These are phyloP conservation scores for Castanospermum australe DNA, from an alignment of 306 rosid species.

Conservation along the genomic window DNA sequence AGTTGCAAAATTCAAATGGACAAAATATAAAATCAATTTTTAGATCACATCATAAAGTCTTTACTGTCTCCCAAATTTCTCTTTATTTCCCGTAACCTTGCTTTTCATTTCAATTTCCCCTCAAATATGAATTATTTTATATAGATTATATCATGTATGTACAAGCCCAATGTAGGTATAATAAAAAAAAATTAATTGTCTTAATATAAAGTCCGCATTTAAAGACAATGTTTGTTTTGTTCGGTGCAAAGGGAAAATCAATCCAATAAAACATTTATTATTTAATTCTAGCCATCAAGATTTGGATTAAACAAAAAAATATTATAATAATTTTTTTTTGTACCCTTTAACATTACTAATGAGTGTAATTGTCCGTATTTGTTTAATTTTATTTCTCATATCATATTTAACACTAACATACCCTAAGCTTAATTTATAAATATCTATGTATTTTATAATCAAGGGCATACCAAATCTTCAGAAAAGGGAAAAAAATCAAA, in stretches of 20 bases:
- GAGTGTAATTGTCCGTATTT: too few relatives aligned
- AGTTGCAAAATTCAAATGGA: slow-evolving; percentile 30
- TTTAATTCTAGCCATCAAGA: not conserved
- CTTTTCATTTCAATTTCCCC: not conserved
- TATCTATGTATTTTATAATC: not conserved
- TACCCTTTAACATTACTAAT: not conserved
- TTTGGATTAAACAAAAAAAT: not conserved
- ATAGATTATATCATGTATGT: too few relatives aligned
- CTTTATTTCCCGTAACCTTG: not conserved
- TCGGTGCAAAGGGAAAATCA: not conserved
- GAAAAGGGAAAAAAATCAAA: not conserved
- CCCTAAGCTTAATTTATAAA: too few relatives aligned
- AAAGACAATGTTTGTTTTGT: not conserved
- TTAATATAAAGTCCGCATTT: not conserved
- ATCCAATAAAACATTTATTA: not conserved
- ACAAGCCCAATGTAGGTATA: not conserved
- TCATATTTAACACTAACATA: too few relatives aligned
- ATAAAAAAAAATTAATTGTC: not conserved
- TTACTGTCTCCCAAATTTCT: slow-evolving; percentile 16
- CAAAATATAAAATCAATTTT: slow-evolving; percentile 28
- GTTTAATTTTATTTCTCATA: too few relatives aligned
- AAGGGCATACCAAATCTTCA: not conserved
- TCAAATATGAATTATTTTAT: not conserved
- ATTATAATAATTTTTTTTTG: too few relatives aligned
- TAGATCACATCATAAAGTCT: slow-evolving; percentile 38